A percentile compares a stretch with the other conserved stretches of the same genome.
Evolutionary conservation across 352 stramenopile species (phyloP).

Genomic region (Phytophthora idaei): DNA sequence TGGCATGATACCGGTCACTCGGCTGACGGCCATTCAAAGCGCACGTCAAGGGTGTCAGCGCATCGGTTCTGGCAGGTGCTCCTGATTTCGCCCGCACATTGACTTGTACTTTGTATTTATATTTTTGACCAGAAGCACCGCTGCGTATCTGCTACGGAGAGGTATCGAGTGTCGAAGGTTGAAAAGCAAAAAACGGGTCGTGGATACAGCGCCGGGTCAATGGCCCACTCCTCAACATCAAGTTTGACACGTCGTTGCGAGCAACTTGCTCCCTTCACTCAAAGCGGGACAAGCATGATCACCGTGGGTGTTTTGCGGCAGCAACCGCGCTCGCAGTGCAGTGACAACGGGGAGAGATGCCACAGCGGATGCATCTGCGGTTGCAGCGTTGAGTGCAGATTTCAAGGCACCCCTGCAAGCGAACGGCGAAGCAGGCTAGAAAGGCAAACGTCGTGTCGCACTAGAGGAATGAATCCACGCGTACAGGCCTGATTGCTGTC

Average conservation of each 20-base stretch:
- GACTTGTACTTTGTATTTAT: conserved; percentile 8
- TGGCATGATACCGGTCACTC: conserved; percentile 25
- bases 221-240: conserved; percentile 25
- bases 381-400: no score
- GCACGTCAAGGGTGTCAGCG: conserved; percentile 22
- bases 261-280: conserved; percentile 3
- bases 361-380: no score
- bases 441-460: conserved; percentile 20
- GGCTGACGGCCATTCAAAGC: conserved; percentile 42
- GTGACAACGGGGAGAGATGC: neutral
- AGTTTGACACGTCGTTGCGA: conserved; percentile 29
- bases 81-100: conserved; percentile 19
- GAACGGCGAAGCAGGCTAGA: conserved; percentile 5
- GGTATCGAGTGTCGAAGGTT: conserved; percentile 6
- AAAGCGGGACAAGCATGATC: neutral
- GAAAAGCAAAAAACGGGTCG: neutral
- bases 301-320: no score
- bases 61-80: conserved; percentile 22
- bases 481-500: neutral
- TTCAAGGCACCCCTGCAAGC: conserved; percentile 14
- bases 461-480: conserved; percentile 32
- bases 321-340: neutral
- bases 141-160: conserved; percentile 14
- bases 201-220: conserved; percentile 18
- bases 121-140: conserved; percentile 2